phyloP scores from a whole-genome alignment of 345 rosid genomes.

The Salix dunnii region DNA sequence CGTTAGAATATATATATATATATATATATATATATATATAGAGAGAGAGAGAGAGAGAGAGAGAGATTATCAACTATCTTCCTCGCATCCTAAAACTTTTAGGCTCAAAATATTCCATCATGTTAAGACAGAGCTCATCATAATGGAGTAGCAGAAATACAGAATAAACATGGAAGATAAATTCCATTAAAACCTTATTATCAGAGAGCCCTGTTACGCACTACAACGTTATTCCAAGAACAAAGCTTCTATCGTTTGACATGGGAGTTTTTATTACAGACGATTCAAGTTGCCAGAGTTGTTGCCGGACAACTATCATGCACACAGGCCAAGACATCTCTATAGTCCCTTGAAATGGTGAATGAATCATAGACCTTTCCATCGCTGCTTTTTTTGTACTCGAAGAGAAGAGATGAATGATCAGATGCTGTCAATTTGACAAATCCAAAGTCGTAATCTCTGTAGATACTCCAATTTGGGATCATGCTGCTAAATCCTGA shows the following conservation, averaged over 20 bases:
- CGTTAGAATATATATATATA: too few species aligned
- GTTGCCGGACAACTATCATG: constrained; percentile 68
- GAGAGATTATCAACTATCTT: too few species aligned
- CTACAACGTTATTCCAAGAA: background rate
- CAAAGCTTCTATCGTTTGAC: background rate
- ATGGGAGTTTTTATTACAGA: background rate
- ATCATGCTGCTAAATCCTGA: constrained; percentile 44
- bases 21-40: too few species aligned
- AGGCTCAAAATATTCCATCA: too few species aligned
- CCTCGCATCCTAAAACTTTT: too few species aligned
- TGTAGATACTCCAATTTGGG: constrained; percentile 69
- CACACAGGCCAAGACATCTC: constrained; percentile 72
- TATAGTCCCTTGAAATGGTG: constrained; percentile 79
- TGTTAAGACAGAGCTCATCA: too few species aligned
- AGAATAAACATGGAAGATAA: background rate
- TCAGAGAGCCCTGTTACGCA: background rate
- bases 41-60: too few species aligned
- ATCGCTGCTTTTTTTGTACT: constrained; percentile 80
- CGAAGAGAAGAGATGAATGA: constrained; percentile 71
- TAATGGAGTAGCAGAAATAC: background rate
- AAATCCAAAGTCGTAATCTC: constrained; percentile 74
- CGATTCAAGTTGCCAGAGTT: constrained; percentile 53
- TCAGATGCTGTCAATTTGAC: constrained; percentile 75
- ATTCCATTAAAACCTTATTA: background rate
- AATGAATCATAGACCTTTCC: constrained; percentile 78